phyloP scores from a whole-genome alignment of 305 asterid species.

The Rubia balearica region DNA sequence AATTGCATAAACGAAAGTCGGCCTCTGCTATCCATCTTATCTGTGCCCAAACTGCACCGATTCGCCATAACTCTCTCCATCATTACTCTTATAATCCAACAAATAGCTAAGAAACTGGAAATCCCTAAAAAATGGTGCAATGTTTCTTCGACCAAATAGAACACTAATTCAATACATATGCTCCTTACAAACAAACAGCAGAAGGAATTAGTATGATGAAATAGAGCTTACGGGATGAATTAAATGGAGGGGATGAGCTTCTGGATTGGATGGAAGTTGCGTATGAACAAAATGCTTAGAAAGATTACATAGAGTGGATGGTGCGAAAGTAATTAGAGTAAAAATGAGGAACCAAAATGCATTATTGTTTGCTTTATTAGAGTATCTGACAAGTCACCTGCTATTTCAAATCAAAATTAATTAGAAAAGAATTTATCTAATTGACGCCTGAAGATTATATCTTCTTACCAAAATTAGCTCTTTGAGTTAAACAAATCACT shows the following conservation, averaged over 20 bases:
- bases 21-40: conserved; percentile 21
- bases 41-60: neutral
- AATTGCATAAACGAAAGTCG: conserved; percentile 31
- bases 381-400: too few relatives aligned
- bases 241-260: neutral
- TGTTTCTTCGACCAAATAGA: neutral
- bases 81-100: neutral
- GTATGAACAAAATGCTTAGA: neutral
- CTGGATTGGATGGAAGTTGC: neutral
- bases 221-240: neutral
- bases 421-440: too few relatives aligned
- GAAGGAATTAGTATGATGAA: neutral
- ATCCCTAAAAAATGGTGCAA: neutral
- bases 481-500: too few relatives aligned
- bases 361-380: too few relatives aligned
- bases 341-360: too few relatives aligned
- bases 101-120: neutral
- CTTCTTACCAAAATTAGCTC: too few relatives aligned
- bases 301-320: too few relatives aligned
- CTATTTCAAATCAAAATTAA: too few relatives aligned
- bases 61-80: neutral
- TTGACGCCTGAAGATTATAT: too few relatives aligned
- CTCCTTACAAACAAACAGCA: neutral
- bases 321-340: too few relatives aligned
- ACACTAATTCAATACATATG: neutral